Conservation (phyloP, 306 rosid species). For the Vigna hirtella region DNA sequence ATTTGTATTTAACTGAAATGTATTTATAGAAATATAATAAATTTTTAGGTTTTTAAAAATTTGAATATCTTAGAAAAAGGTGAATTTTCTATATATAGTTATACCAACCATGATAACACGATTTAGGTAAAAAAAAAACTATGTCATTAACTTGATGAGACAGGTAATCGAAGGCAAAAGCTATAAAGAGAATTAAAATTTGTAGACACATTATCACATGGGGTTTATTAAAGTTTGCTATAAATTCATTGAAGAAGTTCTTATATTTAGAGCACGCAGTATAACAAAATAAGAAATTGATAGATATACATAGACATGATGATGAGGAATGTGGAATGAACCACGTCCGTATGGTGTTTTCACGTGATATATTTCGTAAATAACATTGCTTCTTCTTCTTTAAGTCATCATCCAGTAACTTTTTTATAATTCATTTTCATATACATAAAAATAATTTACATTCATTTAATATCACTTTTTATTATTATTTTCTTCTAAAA, state of each 20-base stretch:
- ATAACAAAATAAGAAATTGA: constrained; percentile 26
- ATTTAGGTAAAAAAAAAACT: not conserved
- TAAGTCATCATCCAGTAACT: not conserved
- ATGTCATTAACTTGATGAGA: not conserved
- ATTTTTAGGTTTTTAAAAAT: too few species aligned
- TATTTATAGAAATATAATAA: not conserved
- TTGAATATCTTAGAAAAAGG: not conserved
- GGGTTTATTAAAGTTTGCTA: constrained; percentile 8
- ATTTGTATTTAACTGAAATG: not conserved
- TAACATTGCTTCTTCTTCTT: too few species aligned
- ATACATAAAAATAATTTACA: too few species aligned
- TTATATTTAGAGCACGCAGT: not conserved
- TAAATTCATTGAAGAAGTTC: constrained; percentile 9
- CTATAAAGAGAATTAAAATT: not conserved
- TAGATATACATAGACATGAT: not conserved
- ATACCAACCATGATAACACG: not conserved
- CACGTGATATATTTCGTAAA: constrained; percentile 4
- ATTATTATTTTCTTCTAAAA: too few species aligned
- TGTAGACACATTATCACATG: constrained; percentile 10
- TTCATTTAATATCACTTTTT: too few species aligned
- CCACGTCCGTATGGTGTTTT: constrained; percentile 7
- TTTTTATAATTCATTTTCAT: not conserved
- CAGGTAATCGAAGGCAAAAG: not conserved
- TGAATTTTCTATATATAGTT: not conserved
- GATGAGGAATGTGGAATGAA: constrained; percentile 4